Percentiles rank a stretch among this genome's conserved stretches.
These are phyloP conservation scores for Amanita pseudoporphyria DNA, from an alignment of 768 basidiomycete genomes.

Conservation along the genomic window DNA sequence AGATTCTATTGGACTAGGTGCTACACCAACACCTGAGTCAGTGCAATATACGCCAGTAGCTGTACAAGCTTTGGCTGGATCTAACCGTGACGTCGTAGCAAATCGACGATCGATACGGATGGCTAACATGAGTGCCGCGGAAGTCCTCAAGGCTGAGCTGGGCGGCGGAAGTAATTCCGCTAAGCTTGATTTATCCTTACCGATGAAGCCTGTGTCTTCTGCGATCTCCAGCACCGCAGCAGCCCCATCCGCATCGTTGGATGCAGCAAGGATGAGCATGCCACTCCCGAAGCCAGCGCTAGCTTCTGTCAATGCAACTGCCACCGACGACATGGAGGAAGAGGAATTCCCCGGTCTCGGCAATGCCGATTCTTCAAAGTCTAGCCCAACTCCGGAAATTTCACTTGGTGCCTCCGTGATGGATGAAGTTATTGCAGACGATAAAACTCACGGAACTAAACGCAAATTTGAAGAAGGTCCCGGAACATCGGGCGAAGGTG, in stretches of 20 bases:
- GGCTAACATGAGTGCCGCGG: constrained; percentile 96
- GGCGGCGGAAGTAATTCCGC: constrained; percentile 38
- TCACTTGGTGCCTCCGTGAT: constrained; percentile 19
- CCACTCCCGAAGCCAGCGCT: constrained; percentile 6
- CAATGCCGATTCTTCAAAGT: constrained; percentile 5
- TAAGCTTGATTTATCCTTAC: constrained; percentile 31
- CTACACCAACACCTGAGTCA: constrained; percentile 48
- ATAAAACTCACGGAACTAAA: constrained; percentile 24
- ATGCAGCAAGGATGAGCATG: constrained; percentile 20
- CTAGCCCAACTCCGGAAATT: constrained; percentile 3
- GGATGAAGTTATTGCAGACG: constrained; percentile 12
- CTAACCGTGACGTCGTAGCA: constrained; percentile 85
- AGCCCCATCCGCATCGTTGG: constrained; percentile 20
- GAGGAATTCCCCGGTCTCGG: constrained; percentile 32
- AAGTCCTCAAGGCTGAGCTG: constrained; percentile 86
- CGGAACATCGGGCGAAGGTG: constrained; percentile 26
- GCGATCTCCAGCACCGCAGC: constrained; percentile 13
- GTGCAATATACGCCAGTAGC: constrained; percentile 48
- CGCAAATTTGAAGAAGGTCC: constrained; percentile 41
- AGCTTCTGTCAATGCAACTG: not conserved
- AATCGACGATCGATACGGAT: constrained; percentile 87
- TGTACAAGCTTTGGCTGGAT: constrained; percentile 67
- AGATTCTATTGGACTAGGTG: constrained; percentile 71
- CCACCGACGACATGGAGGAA: constrained; percentile 12
- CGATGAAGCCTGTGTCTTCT: constrained; percentile 25